These are phyloP conservation scores for Holtermanniella nyarrowii DNA, from an alignment of 768 basidiomycete species.

Conservation along the genomic window DNA sequence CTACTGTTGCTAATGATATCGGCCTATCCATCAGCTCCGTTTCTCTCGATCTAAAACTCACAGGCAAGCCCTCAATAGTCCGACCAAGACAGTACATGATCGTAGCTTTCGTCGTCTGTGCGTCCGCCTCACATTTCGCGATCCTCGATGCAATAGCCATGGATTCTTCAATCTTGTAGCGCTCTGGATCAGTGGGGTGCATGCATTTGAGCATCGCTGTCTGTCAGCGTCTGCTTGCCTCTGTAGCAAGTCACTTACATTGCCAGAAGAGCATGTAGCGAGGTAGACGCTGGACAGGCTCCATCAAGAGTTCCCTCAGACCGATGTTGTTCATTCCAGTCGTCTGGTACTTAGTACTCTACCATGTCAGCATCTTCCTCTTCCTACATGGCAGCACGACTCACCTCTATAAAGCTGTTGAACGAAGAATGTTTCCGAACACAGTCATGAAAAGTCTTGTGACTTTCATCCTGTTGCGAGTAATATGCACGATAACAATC, in stretches of 20 bases:
- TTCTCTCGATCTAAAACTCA: slow-evolving; percentile 15
- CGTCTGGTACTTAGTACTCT: slow-evolving; percentile 53
- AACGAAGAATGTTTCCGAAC: slow-evolving; percentile 66
- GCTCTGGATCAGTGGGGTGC: slow-evolving; percentile 64
- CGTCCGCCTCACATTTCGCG: slow-evolving; percentile 81
- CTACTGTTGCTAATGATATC: slow-evolving; percentile 80
- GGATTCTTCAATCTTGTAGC: slow-evolving; percentile 67
- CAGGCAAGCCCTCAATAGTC: slow-evolving; percentile 80
- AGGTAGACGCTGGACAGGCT: slow-evolving; percentile 91
- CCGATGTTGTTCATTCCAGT: slow-evolving; percentile 62
- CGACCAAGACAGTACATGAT: slow-evolving; percentile 75
- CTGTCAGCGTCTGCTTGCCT: slow-evolving; percentile 3
- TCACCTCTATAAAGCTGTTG: slow-evolving; percentile 73
- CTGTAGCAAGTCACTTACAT: slow-evolving; percentile 31
- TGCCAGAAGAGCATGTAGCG: slow-evolving; percentile 87
- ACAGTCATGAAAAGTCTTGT: slow-evolving; percentile 71
- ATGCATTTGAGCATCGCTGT: slow-evolving; percentile 80
- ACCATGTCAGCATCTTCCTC: slow-evolving; percentile 40
- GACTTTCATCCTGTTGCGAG: slow-evolving; percentile 84
- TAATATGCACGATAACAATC: slow-evolving; percentile 89
- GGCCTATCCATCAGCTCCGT: slow-evolving; percentile 42
- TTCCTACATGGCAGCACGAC: slow-evolving; percentile 25
- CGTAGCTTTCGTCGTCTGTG: slow-evolving; percentile 77
- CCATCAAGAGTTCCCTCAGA: slow-evolving; percentile 83
- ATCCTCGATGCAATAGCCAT: slow-evolving; percentile 82